A percentile compares a stretch with the other conserved stretches of the same genome.
Conservation (phyloP, 768 basidiomycete genomes). For the Boletellus sp. region DNA sequence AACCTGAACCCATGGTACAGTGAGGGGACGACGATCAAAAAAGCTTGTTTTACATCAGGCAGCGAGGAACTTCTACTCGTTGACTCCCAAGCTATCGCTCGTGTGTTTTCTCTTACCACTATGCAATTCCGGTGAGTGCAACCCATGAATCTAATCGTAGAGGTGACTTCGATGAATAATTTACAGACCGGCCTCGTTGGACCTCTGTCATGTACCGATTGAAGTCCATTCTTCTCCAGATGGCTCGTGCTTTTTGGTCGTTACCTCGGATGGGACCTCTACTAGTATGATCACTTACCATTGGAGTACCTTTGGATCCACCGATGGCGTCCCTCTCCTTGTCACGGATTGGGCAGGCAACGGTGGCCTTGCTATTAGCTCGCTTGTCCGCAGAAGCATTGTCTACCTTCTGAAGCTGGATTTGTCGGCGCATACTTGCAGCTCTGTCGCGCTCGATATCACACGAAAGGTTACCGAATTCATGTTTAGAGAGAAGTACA, state of each 20-base stretch:
- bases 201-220: constrained; percentile 34
- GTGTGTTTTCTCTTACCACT: constrained; percentile 52
- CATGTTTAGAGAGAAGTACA: constrained; percentile 47
- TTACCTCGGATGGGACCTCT: constrained; percentile 21
- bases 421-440: constrained; percentile 26
- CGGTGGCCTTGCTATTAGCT: constrained; percentile 36
- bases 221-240: constrained; percentile 48
- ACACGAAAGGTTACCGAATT: constrained; percentile 56
- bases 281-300: constrained; percentile 42
- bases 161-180: neutral
- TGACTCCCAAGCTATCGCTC: constrained; percentile 40
- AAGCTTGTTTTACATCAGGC: constrained; percentile 44
- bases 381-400: constrained; percentile 39
- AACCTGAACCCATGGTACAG: constrained; percentile 47
- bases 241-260: constrained; percentile 47
- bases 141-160: neutral
- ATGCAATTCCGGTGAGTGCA: constrained; percentile 49
- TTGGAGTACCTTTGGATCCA: constrained; percentile 56
- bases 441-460: constrained; percentile 50
- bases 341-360: constrained; percentile 28
- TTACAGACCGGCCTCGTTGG: constrained; percentile 44
- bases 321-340: constrained; percentile 38
- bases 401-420: constrained; percentile 47
- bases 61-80: constrained; percentile 52
- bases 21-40: constrained; percentile 32